Conservation (phyloP, 2,329 filamentous ascomycete genomes). For the Zymoseptoria ardabiliae region DNA sequence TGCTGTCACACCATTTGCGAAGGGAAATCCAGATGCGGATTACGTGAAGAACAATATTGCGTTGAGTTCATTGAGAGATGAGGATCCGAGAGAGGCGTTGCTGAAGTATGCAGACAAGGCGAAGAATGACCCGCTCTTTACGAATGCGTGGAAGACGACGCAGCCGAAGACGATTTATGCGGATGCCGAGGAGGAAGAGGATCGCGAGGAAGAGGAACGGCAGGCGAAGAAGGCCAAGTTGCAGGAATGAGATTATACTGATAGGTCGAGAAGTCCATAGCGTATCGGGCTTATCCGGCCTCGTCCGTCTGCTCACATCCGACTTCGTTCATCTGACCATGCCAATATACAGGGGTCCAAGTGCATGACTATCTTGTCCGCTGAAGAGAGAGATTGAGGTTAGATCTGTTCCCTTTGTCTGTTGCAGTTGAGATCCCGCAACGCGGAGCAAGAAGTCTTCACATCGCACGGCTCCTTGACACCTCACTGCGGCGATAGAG, state of each 20-base stretch:
- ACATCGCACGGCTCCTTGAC: too few species aligned
- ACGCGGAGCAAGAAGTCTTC: too few species aligned
- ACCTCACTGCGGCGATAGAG: too few species aligned
- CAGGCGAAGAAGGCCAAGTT: conserved; percentile 53
- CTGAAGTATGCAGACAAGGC: conserved; percentile 92
- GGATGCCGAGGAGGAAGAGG: conserved; percentile 81
- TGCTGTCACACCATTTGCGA: conserved; percentile 78
- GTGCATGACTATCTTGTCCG: too few species aligned
- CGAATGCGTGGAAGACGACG: conserved; percentile 83
- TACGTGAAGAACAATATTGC: conserved; percentile 85
- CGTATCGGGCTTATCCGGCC: too few species aligned
- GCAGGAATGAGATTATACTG: neutral
- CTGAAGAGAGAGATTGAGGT: too few species aligned
- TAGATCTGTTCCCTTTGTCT: too few species aligned
- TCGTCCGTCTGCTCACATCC: too few species aligned
- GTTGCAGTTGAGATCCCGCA: too few species aligned
- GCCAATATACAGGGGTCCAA: too few species aligned
- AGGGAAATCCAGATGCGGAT: conserved; percentile 80
- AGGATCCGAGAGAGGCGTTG: conserved; percentile 88
- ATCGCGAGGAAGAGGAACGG: conserved; percentile 58
- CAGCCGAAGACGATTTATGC: conserved; percentile 90
- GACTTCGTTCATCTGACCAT: too few species aligned
- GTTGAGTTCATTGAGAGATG: conserved; percentile 85
- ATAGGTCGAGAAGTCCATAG: too few species aligned
- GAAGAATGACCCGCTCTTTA: conserved; percentile 89